A percentile compares a stretch with the other conserved stretches of the same genome.
Conservation (phyloP, 371 early-diverging fungal genomes). For the Mortierella sp. region DNA sequence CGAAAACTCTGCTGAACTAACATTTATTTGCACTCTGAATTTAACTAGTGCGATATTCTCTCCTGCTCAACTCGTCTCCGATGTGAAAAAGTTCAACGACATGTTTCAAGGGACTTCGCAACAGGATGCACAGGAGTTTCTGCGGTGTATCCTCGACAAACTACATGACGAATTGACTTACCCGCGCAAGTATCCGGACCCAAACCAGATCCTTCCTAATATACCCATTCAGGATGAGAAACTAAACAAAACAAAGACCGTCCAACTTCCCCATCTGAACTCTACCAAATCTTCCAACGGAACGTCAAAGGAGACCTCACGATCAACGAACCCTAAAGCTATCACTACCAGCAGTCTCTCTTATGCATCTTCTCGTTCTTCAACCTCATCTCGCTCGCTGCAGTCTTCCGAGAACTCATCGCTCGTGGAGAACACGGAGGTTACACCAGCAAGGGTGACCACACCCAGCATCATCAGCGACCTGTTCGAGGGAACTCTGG, state of each 20-base stretch:
- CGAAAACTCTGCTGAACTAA: no score
- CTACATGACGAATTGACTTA: conserved; percentile 64
- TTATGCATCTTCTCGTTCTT: conserved; percentile 50
- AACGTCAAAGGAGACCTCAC: conserved; percentile 22
- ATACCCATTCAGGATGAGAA: conserved; percentile 28
- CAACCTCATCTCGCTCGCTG: conserved; percentile 31
- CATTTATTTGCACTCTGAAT: neutral
- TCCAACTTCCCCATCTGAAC: conserved; percentile 12
- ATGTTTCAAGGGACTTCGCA: conserved; percentile 62
- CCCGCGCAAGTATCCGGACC: conserved; percentile 30
- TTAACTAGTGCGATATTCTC: conserved; percentile 49
- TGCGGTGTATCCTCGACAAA: conserved; percentile 62
- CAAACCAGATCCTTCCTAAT: neutral
- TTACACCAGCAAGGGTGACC: conserved; percentile 51
- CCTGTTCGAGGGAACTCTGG: conserved; percentile 64
- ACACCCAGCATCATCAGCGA: conserved; percentile 62
- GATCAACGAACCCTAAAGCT: conserved; percentile 19
- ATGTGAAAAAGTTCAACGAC: conserved; percentile 58
- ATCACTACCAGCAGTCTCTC: conserved; percentile 49
- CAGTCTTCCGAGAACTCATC: conserved; percentile 55
- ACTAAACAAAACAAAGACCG: conserved; percentile 4
- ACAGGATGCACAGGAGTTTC: conserved; percentile 67
- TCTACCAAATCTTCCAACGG: conserved; percentile 11
- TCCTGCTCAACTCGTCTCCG: conserved; percentile 51
- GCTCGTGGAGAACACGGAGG: conserved; percentile 45